Base-by-base conservation (phyloP, 2,329 filamentous ascomycete genomes). In the Mariannaea sp. region DNA sequence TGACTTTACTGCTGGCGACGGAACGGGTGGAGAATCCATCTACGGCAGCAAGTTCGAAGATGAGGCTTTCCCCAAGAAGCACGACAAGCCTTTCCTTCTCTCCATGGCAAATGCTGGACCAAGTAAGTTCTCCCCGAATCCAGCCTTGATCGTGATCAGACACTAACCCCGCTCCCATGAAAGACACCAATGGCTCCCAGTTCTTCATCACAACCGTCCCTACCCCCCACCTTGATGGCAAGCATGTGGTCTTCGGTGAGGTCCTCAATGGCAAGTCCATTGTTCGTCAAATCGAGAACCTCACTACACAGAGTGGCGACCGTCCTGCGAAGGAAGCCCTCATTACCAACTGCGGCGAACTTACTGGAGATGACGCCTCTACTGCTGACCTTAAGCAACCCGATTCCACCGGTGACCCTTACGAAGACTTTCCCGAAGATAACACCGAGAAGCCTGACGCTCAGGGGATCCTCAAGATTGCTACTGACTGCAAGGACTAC, bases 101-200 rank as follows among this genome's bases (percentile, higher is more conserved):
- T 95, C 90, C 71, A 99, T 99, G 94, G 94, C 94, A 68, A 99
- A 99, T 71, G 93, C 94, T 60, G 94, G 94, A 40, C 90, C 92
- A 39, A 90, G 88, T 88, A 81, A 65, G 84, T 75, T 42, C 19
- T 24, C 30, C 44, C 17, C 27, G 14, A 32, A 40, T 16, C 14
- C 4, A 8, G 22, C 35, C 26, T 3, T 17, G 14, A 22, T 7
- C 19, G 24, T 22, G 19, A n/a, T 0, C 38, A 30, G 33, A 24
- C 29, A 20, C 39, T 36, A 19, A 42, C 30, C 42, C 40, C 53
- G 57, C 35, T 53, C 51, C 41, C 62, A 22, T 43, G 33, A 41
- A 61, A 89, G 87, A 88, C 66, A 96, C 94, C 72, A 99, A 99
- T 72, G 94, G 94, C 68, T 95, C 90, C 44, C 94, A 99, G 70